A percentile compares a stretch with the other conserved stretches of the same genome.
Conservation (phyloP, 805 yeast species). For the Lipomyces spencermartinsiae region DNA sequence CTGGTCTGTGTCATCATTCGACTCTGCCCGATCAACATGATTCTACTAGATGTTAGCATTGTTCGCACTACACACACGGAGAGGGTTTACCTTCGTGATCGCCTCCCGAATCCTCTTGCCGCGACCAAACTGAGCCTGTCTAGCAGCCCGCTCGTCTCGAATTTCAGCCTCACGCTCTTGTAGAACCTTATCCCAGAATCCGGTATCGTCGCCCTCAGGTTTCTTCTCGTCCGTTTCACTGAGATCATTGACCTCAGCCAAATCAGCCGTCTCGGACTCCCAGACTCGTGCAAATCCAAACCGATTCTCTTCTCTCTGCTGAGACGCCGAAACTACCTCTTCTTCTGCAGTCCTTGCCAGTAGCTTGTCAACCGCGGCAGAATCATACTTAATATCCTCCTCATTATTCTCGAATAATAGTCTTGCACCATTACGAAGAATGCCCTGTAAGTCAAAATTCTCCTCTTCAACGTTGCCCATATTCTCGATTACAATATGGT, state of each 20-base stretch:
- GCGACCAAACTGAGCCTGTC: conserved; percentile 27
- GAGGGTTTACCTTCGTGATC: background rate
- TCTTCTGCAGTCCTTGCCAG: conserved; percentile 68
- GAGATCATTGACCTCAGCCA: conserved; percentile 9
- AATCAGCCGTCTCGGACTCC: conserved; percentile 25
- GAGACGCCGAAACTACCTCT: background rate
- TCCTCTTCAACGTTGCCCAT: conserved; percentile 82
- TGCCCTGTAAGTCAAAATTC: conserved; percentile 55
- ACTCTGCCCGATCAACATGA: background rate
- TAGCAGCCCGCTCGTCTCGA: background rate
- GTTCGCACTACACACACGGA: background rate
- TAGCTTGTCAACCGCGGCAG: conserved; percentile 71
- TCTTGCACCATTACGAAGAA: conserved; percentile 58
- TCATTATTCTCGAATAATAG: conserved; percentile 54
- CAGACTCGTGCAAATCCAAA: conserved; percentile 31
- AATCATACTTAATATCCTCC: conserved; percentile 66
- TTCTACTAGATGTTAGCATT: background rate
- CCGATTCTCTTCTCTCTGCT: background rate
- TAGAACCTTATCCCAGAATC: conserved; percentile 33
- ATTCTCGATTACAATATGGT: conserved; percentile 85
- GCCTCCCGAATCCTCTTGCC: conserved; percentile 28
- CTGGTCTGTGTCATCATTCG: background rate
- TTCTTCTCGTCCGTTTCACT: conserved; percentile 8
- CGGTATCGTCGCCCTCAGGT: conserved; percentile 17
- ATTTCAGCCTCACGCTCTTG: conserved; percentile 23